phyloP scores from a whole-genome alignment of 179 eudicot species.

The Amaranthus tricolor region DNA sequence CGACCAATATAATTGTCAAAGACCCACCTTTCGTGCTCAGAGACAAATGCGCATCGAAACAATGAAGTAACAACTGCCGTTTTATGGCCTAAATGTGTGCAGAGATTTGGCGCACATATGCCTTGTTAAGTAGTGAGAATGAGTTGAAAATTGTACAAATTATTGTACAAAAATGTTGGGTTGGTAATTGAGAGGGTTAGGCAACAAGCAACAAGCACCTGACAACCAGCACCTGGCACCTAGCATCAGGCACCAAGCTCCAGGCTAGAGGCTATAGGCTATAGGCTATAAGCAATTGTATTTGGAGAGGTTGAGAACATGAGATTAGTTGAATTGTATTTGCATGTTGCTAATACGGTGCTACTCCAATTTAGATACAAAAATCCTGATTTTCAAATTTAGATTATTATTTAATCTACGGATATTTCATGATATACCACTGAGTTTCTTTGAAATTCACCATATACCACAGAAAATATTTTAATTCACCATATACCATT shows the following conservation, averaged over 20 bases:
- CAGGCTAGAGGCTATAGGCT: too few species aligned
- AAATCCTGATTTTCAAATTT: too few species aligned
- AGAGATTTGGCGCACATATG: background rate
- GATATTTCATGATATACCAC: too few species aligned
- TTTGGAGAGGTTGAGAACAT: background rate
- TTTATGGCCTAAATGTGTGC: background rate
- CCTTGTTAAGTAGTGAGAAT: background rate
- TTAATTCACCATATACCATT: too few species aligned
- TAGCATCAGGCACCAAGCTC: background rate
- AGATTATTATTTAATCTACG: too few species aligned
- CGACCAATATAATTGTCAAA: background rate
- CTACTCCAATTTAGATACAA: too few species aligned
- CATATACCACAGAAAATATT: too few species aligned
- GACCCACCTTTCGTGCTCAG: background rate
- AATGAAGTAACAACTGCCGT: background rate
- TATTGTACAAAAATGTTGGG: constrained; percentile 8
- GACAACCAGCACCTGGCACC: background rate
- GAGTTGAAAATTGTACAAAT: background rate
- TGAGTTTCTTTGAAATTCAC: too few species aligned
- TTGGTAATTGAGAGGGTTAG: background rate
- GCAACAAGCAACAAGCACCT: too few species aligned
- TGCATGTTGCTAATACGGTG: too few species aligned
- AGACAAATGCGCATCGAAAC: background rate
- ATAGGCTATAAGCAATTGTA: background rate
- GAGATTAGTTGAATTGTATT: too few species aligned